phyloP scores from a whole-genome alignment of 2,329 filamentous ascomycete species.

The Fonsecaea monophora region DNA sequence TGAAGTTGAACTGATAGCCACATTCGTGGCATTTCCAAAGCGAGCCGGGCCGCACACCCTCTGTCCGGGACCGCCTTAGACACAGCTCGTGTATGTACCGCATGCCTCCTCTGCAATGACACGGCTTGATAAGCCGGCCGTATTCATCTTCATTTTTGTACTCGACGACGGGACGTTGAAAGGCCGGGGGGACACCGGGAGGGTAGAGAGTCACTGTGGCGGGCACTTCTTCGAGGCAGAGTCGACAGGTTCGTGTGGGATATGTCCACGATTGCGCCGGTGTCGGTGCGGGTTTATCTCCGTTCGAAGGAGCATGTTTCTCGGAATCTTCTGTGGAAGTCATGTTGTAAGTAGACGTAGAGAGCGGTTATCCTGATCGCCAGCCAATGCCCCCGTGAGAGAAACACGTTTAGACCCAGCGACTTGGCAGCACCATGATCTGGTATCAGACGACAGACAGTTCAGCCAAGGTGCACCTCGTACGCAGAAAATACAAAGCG shows the following conservation, averaged over 20 bases:
- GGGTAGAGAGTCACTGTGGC: constrained; percentile 65
- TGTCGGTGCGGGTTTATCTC: constrained; percentile 12
- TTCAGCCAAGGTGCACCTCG: neutral
- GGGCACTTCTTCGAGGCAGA: constrained; percentile 78
- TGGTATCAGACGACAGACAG: neutral
- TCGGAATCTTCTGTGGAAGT: constrained; percentile 17
- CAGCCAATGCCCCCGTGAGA: neutral
- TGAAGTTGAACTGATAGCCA: constrained; percentile 40
- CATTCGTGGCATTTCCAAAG: constrained; percentile 41
- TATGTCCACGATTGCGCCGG: constrained; percentile 53
- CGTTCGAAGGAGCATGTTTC: neutral
- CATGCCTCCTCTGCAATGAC: constrained; percentile 89
- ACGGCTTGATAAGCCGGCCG: constrained; percentile 84
- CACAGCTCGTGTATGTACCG: constrained; percentile 95
- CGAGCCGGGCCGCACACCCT: constrained; percentile 62
- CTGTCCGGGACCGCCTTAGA: constrained; percentile 79
- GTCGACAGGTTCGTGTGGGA: constrained; percentile 79
- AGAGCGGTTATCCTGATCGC: neutral
- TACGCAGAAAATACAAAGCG: neutral
- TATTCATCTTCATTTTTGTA: constrained; percentile 76
- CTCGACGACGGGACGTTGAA: constrained; percentile 64
- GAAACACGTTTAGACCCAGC: neutral
- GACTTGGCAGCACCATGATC: neutral
- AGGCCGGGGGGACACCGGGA: constrained; percentile 61
- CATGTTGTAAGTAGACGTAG: constrained; percentile 14